A percentile compares a stretch with the other conserved stretches of the same genome.
These are phyloP conservation scores for Staphylotrichum tortipilum DNA, from an alignment of 495 filamentous ascomycete genomes.

Conservation along the genomic window DNA sequence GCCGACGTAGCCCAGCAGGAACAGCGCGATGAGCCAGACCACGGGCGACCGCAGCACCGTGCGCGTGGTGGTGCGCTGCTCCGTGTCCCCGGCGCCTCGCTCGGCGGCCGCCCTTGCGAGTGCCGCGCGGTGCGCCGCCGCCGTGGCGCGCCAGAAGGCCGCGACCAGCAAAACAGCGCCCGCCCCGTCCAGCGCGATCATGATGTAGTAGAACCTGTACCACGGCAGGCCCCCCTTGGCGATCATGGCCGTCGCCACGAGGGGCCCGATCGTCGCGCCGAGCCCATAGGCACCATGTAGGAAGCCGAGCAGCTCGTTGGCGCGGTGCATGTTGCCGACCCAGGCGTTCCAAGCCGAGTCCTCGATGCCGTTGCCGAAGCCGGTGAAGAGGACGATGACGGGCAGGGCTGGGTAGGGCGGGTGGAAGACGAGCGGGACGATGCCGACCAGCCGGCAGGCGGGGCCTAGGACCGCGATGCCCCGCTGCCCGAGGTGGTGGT, in stretches of 20 bases:
- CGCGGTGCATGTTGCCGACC: slow-evolving; percentile 63
- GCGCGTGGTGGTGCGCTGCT: slow-evolving; percentile 29
- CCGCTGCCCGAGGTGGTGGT: slow-evolving; percentile 55
- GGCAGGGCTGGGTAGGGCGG: slow-evolving; percentile 73
- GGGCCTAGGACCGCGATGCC: slow-evolving; percentile 65
- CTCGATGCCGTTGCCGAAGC: slow-evolving; percentile 63
- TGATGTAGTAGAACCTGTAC: slow-evolving; percentile 59
- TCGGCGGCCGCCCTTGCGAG: slow-evolving; percentile 28
- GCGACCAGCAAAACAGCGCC: slow-evolving; percentile 41
- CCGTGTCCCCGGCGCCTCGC: too few species aligned
- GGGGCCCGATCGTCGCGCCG: slow-evolving; percentile 65
- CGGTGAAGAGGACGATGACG: slow-evolving; percentile 58
- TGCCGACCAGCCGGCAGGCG: slow-evolving; percentile 55
- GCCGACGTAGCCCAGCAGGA: slow-evolving; percentile 74
- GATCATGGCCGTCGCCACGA: slow-evolving; percentile 69
- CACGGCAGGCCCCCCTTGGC: slow-evolving; percentile 49
- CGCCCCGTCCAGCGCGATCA: slow-evolving; percentile 52
- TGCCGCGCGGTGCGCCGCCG: slow-evolving; percentile 48
- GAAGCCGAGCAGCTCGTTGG: slow-evolving; percentile 62
- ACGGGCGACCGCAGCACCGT: slow-evolving; percentile 32
- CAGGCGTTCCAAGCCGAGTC: slow-evolving; percentile 76
- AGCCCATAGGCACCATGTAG: slow-evolving; percentile 70
- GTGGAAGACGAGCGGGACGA: slow-evolving; percentile 57
- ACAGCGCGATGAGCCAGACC: slow-evolving; percentile 69
- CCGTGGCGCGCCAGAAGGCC: slow-evolving; percentile 65